Evolutionary conservation across 176 grass and related monocot species (phyloP), one percentile per base, ranked within the genome.

Genomic region (Pharus latifolius): DNA sequence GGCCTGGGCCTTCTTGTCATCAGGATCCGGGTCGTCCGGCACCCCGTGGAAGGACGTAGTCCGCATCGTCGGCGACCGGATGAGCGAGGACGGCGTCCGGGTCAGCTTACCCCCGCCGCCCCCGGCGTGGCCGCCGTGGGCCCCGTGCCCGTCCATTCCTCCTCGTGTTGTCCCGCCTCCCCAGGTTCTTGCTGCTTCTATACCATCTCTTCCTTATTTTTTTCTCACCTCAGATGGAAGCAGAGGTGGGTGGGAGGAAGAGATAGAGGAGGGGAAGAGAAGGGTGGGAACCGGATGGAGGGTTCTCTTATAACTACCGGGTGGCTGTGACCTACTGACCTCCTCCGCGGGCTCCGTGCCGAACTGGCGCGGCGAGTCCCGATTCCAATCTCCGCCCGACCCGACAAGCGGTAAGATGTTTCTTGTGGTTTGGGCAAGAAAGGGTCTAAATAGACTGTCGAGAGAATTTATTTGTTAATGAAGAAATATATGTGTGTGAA

Each of bases 1-100:
- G 14, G 41, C 49, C 28, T 64, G 35, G 55, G 22, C 52, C 60
- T 74, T 46, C 42, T 83, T 71, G 65, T 83, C 45, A 31, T 79
- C 75, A 45, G 65, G 67, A n/a, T 83, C 70, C 49, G 56, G 48
- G 57, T 60, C 69, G 38, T 84, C 77, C 19, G 70, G 35, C 34
- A 69, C 70, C 29, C 58, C 50, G 49, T 55, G 47, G 67, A 73
- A 78, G 17, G 57, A 45, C 5, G 74, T 25, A 52, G 75, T 67
- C 27, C 84, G 89, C 61, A 84, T 33, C 60, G 85, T 85, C 10
- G 89, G 85, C 28, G 89, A 88, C 0, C 89, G 89, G 15, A 88
- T 78, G 34, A 92, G 82, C 33, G 85, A 92, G 17, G 85, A 92
- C 8, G 85, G 85, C 22, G 89, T 92, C 42, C 89, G 85, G 12